A percentile compares a stretch with the other conserved stretches of the same genome.
Evolutionary conservation across 139 green algal genomes (phyloP).

Genomic region (Chlamydomonas sphaeroides): DNA sequence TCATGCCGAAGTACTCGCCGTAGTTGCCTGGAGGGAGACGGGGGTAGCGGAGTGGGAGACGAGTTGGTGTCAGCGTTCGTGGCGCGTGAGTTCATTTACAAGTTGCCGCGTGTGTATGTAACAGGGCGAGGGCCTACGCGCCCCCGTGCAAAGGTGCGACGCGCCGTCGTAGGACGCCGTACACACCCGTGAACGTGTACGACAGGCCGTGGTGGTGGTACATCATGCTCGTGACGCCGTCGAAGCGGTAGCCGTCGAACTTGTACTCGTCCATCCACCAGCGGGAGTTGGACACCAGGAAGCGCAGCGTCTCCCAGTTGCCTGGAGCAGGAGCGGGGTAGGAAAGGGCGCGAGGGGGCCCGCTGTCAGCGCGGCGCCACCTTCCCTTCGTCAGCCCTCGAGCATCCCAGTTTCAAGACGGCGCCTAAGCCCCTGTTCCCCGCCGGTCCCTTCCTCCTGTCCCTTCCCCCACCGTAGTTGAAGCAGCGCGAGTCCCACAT

Average conservation of each 20-base stretch:
- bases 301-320: slow-evolving; percentile 96
- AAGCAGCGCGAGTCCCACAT: slow-evolving; percentile 99
- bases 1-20: slow-evolving; percentile 95
- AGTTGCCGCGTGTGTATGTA: too few relatives aligned
- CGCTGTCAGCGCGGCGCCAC: background rate
- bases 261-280: slow-evolving; percentile 99
- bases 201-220: slow-evolving; percentile 98
- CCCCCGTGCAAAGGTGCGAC: too few relatives aligned
- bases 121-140: too few relatives aligned
- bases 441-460: too few relatives aligned
- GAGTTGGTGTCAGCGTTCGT: background rate
- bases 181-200: slow-evolving; percentile 92
- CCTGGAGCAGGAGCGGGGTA: slow-evolving; percentile 51
- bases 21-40: slow-evolving; percentile 57
- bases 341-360: background rate
- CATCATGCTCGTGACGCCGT: slow-evolving; percentile 99
- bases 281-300: slow-evolving; percentile 94
- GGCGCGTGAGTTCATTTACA: too few relatives aligned
- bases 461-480: slow-evolving; percentile 90
- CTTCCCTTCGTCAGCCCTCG: too few relatives aligned
- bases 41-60: background rate
- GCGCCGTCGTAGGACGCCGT: too few relatives aligned
- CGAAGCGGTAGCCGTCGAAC: slow-evolving; percentile 96
- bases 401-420: too few relatives aligned
- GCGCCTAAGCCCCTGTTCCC: too few relatives aligned